Conservation (phyloP, 352 stramenopile genomes). For the Globisporangium radiosum region DNA sequence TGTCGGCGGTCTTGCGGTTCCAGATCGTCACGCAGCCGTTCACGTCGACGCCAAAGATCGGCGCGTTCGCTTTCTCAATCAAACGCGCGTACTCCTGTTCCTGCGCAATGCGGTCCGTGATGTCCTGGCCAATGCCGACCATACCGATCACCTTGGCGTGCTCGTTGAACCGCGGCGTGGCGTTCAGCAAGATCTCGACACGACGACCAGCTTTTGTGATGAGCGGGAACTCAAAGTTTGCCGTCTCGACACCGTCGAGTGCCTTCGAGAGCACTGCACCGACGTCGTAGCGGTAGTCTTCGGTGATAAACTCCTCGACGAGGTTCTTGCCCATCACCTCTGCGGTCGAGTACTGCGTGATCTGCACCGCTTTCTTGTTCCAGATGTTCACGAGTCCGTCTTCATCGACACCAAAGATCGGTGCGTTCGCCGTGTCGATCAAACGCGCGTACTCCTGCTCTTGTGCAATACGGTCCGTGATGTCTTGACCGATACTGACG, state of each 20-base stretch:
- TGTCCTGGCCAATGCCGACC: constrained; percentile 85
- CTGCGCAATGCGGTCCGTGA: constrained; percentile 67
- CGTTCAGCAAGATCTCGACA: constrained; percentile 50
- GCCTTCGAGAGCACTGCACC: constrained; percentile 26
- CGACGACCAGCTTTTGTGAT: constrained; percentile 43
- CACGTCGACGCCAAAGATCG: constrained; percentile 63
- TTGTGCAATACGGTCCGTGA: constrained; percentile 35
- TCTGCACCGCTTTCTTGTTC: constrained; percentile 1
- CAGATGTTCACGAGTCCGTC: not conserved
- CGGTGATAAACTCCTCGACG: constrained; percentile 67
- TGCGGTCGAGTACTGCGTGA: constrained; percentile 1
- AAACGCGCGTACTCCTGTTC: constrained; percentile 54
- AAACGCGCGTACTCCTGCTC: constrained; percentile 42
- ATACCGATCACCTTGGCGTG: constrained; percentile 76
- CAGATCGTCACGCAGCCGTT: constrained; percentile 52
- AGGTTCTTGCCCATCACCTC: constrained; percentile 29
- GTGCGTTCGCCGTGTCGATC: constrained; percentile 68
- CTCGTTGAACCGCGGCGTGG: constrained; percentile 62
- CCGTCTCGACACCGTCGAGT: constrained; percentile 30
- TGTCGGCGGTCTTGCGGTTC: constrained; percentile 45
- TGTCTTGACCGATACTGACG: constrained; percentile 61
- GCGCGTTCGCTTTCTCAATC: constrained; percentile 61
- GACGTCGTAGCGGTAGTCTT: constrained; percentile 33
- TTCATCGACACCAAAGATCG: constrained; percentile 59
- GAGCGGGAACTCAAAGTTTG: constrained; percentile 61